Evolutionary conservation across 169 alveolate species (phyloP).

Genomic region (Eimeria acervulina): DNA sequence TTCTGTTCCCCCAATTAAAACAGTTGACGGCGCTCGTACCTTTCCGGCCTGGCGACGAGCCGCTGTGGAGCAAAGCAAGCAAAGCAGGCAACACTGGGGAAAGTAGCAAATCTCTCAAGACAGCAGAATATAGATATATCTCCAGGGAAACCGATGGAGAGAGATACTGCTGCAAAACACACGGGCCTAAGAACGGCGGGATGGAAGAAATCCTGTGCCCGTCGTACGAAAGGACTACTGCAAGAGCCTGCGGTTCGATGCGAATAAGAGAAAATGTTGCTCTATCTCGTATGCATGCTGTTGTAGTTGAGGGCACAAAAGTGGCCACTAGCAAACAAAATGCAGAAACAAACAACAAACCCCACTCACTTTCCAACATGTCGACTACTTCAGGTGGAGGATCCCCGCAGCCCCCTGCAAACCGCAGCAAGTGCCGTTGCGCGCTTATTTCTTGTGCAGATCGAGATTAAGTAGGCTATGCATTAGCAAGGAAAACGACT

Average conservation of each 20-base stretch:
- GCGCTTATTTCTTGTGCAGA: neutral
- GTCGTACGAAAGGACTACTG: neutral
- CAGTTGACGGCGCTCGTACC: constrained; percentile 6
- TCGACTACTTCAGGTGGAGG: constrained; percentile 46
- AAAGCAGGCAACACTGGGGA: neutral
- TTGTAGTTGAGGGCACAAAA: neutral
- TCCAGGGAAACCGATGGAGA: neutral
- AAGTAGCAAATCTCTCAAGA: neutral
- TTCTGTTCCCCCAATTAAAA: constrained; percentile 11
- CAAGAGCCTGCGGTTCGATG: neutral
- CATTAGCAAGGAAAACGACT: neutral
- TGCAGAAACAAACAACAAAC: neutral
- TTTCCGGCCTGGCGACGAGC: constrained; percentile 32
- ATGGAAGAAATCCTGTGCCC: neutral
- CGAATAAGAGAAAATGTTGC: neutral
- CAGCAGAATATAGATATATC: neutral
- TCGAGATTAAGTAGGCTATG: neutral
- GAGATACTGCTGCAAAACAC: neutral
- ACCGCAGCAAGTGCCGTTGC: neutral
- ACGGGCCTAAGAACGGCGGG: neutral
- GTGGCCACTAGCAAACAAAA: neutral
- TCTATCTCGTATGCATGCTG: neutral
- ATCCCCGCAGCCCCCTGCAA: constrained; percentile 38
- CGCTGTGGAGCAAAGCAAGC: neutral
- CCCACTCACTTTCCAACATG: neutral